Base-by-base conservation (phyloP, 129 eudicot genomes). In the Pulicaria dysenterica region DNA sequence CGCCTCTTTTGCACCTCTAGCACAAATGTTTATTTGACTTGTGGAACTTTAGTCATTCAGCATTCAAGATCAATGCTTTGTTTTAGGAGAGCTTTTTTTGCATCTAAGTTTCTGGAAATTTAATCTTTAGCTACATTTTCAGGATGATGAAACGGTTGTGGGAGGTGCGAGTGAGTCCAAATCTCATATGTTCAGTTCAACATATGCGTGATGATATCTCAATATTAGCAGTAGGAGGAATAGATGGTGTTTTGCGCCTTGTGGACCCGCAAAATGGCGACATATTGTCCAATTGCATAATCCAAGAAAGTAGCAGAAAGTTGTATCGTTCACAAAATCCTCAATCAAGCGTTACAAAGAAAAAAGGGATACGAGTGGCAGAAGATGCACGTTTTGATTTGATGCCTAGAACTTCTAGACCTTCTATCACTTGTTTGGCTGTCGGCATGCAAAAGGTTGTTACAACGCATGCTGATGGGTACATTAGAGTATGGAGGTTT, bases 391-490 rank as follows among this genome's bases (percentile, higher is more conserved):
- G 83, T 14, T 46, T 89, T 2, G 94, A 86, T 62, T 76, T 82
- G 17, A 75, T 86, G 86, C 96, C 91, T 2, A 78, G 64, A 46
- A 58, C 73, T 67, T 81, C 77, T 3, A 77, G 91, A 53, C 98
- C 94, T 31, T 86, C 91, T 0, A 89, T 92, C 53, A 89, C 75
- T 38, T 83, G 85, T 49, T 75, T 92, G 73, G 95, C 88, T 16
- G 95, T 92, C 10, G 98, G 98, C 63, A 89, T 89, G 88, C 83
- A 85, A 79, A 92, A 92, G 76, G 85, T 89, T 82, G 95, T 89
- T 57, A 92, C 95, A 15, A 73, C 83, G n/a, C 86, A 92, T 64
- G 57, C 69, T 37, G 96, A 85, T 49, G 86, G 75, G 16, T 80
- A 77, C 61, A 71, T 92, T 56, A 85, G 95, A 78, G 86, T 89